phyloP scores from a whole-genome alignment of 1,284 basidiomycete genomes.

The Malassezia furfur region DNA sequence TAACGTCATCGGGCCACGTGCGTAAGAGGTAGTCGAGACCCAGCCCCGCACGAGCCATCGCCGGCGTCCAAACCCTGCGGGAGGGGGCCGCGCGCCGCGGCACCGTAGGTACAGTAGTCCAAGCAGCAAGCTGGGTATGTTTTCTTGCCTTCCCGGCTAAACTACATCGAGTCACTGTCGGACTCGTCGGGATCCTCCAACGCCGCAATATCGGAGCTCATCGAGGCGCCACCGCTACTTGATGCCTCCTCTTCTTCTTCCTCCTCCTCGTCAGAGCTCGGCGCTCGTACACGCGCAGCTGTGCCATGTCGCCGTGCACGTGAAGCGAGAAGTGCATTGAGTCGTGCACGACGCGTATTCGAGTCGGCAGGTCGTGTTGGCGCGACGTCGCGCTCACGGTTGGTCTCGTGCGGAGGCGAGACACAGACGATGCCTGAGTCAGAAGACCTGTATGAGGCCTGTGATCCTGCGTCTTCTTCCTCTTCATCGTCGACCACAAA shows the following conservation, averaged over 20 bases:
- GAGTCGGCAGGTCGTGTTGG: background rate
- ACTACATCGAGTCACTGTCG: background rate
- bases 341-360: background rate
- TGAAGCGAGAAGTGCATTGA: conserved; percentile 2
- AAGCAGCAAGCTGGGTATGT: no score
- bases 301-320: background rate
- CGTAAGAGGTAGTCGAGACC: no score
- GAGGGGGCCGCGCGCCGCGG: no score
- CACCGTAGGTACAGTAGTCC: no score
- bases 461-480: background rate
- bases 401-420: background rate
- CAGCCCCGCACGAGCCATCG: no score
- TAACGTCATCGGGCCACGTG: no score
- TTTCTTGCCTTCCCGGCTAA: no score
- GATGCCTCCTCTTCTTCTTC: background rate
- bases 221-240: background rate
- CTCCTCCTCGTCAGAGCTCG: background rate
- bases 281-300: background rate
- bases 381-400: background rate
- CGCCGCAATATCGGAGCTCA: background rate
- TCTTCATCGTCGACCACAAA: conserved; percentile 15
- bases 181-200: background rate
- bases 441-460: background rate
- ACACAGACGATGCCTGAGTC: conserved; percentile 11
- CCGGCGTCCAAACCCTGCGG: no score